Base-by-base conservation (phyloP, 1,284 basidiomycete genomes). In the Anthracocystis walkeri region DNA sequence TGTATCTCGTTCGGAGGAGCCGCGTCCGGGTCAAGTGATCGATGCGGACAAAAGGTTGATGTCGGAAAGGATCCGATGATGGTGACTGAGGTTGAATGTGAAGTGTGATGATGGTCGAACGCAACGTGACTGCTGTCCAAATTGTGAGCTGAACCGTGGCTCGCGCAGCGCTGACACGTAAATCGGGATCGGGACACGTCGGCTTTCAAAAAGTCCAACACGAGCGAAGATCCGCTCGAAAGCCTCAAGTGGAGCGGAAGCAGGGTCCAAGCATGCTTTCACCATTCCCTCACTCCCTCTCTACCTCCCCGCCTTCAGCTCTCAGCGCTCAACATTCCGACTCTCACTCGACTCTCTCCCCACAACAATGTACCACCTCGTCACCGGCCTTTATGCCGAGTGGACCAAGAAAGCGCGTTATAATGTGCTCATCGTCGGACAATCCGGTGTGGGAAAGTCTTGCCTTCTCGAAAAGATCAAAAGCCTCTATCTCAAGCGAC, bases 381-480 rank as follows among this genome's bases (percentile, higher is more conserved):
- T 75, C 45, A 65, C 64, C 20, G 67, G 67, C 25, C 41, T 75
- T 41, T 75, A 75, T 40, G 65, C 67, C 45, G 69, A 81, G 48
- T 68, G 67, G 57, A 77, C 77, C 18, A 59, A 64, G 29, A 81
- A 81, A 29, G 49, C 68, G 12, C 65, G 57, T 6, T 79, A 68
- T 70, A 77, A 77, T 57, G 65, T 77, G 10, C 58, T 81, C 25
- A 61, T 81, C 23, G 63, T 81, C 18, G 79, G 79, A 0, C 50
- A 71, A 2, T 62, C 78, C 5, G 77, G 75, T 7, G 64, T 74
- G 14, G 79, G 79, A 16, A 81, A 81, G 61, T 79, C 79, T 1
- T 79, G 79, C 48, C 52, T 79, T 6, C 56, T 78, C 14, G 79
- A 80, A 51, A 67, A 72, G 56, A 58, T 75, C 58, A 75, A 75